These are phyloP conservation scores for Rhizodiscina lignyota DNA, from an alignment of 495 filamentous ascomycete genomes.

Conservation along the genomic window DNA sequence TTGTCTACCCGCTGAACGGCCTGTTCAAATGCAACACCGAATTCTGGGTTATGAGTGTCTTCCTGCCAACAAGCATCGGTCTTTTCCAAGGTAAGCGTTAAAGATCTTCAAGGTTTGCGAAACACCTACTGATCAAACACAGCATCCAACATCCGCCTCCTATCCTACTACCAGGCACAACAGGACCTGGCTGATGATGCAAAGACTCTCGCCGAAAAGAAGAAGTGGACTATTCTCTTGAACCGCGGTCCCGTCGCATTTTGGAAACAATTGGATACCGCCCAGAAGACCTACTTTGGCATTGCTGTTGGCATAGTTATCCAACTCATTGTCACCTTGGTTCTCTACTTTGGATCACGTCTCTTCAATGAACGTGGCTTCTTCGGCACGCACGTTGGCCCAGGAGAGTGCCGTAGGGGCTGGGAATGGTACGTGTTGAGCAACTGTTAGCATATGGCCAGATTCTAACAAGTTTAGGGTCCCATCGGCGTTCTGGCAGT, in stretches of 20 bases:
- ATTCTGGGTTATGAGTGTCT: constrained; percentile 63
- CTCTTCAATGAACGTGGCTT: constrained; percentile 46
- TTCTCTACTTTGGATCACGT: constrained; percentile 47
- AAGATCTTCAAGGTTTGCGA: not conserved
- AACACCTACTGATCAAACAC: not conserved
- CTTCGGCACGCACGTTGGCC: constrained; percentile 27
- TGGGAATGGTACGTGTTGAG: constrained; percentile 14
- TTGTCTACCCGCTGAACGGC: constrained; percentile 42
- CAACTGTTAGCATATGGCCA: not conserved
- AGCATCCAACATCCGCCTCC: constrained; percentile 16
- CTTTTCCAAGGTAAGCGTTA: constrained; percentile 46
- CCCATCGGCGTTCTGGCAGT: constrained; percentile 18
- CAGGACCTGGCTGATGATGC: constrained; percentile 2
- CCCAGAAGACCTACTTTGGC: constrained; percentile 27
- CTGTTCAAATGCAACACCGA: constrained; percentile 38
- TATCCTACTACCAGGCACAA: constrained; percentile 14
- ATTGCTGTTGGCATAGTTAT: constrained; percentile 34
- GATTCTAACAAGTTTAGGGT: constrained; percentile 9
- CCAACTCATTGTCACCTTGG: constrained; percentile 39
- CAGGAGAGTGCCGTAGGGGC: constrained; percentile 15
- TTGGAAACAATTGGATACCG: constrained; percentile 26
- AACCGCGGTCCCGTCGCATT: constrained; percentile 10
- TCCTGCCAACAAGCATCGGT: constrained; percentile 52
- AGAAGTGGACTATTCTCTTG: constrained; percentile 7
- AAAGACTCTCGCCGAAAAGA: not conserved